Conservation (phyloP, 2,329 filamentous ascomycete genomes). For the Raffaelea deltoideospora region DNA sequence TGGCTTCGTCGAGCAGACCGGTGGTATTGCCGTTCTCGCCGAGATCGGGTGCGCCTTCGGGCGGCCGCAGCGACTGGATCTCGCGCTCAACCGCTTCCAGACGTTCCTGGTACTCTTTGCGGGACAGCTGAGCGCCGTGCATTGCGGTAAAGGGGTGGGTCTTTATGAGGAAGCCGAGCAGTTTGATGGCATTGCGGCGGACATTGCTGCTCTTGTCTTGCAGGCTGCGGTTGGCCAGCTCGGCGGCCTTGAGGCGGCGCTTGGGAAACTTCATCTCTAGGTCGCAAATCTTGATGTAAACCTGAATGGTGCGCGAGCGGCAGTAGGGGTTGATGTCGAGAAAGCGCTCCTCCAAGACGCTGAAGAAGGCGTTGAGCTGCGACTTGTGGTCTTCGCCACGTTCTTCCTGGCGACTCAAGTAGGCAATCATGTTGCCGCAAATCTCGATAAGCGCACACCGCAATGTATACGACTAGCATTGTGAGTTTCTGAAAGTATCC, state of each 20-base stretch:
- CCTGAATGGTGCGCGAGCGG: constrained; percentile 79
- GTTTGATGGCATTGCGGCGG: constrained; percentile 82
- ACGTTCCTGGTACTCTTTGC: constrained; percentile 72
- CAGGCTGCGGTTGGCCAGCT: constrained; percentile 74
- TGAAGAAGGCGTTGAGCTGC: constrained; percentile 92
- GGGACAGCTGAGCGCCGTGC: constrained; percentile 73
- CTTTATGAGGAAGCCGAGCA: constrained; percentile 74
- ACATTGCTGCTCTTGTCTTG: constrained; percentile 99
- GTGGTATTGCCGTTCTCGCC: constrained; percentile 56
- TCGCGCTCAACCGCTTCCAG: constrained; percentile 73
- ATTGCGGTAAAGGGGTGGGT: constrained; percentile 90
- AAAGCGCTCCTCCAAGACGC: constrained; percentile 90
- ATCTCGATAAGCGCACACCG: constrained; percentile 92
- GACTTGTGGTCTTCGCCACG: constrained; percentile 84
- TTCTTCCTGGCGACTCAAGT: constrained; percentile 84
- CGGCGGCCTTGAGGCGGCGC: constrained; percentile 70
- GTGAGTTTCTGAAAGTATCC: constrained; percentile 11
- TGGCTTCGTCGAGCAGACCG: constrained; percentile 74
- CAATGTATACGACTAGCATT: constrained; percentile 70
- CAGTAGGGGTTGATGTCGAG: constrained; percentile 95
- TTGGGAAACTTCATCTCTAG: constrained; percentile 95
- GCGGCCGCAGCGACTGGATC: constrained; percentile 66
- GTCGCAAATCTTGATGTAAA: constrained; percentile 82
- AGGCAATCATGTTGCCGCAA: constrained; percentile 84
- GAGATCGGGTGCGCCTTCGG: constrained; percentile 57